A percentile compares a stretch with the other conserved stretches of the same genome.
Conservation (phyloP, 176 grass and related monocot species). For the Bolboschoenus planiculmis region DNA sequence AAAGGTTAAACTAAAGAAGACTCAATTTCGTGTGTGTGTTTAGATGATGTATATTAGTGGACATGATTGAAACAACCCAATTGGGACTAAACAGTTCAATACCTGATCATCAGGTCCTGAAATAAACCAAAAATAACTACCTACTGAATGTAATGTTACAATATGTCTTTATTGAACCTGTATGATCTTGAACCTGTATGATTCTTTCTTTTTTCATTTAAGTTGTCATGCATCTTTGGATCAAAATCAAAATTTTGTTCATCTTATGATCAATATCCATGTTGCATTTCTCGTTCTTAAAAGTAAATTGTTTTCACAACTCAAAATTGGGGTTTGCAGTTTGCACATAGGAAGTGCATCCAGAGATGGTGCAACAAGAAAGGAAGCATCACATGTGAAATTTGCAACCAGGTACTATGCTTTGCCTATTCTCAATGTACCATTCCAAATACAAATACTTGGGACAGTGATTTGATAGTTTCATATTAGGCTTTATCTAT, state of each 20-base stretch:
- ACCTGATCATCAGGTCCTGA: neutral
- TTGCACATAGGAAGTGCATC: conserved; percentile 95
- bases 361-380: conserved; percentile 99
- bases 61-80: neutral
- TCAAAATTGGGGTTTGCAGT: conserved; percentile 39
- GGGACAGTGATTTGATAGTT: neutral
- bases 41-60: neutral
- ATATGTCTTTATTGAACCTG: neutral
- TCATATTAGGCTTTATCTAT: neutral
- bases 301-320: neutral
- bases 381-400: conserved; percentile 95
- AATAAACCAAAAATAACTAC: neutral
- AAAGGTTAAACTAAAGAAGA: neutral
- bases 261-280: neutral
- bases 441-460: neutral
- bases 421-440: neutral
- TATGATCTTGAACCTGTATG: neutral
- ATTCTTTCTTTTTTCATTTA: neutral
- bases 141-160: neutral
- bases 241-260: neutral
- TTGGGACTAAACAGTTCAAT: neutral
- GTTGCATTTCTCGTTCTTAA: neutral
- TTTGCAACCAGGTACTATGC: conserved; percentile 82
- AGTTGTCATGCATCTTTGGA: neutral
- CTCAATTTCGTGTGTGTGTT: neutral